These are phyloP conservation scores for Dovyalis caffra DNA, from an alignment of 345 rosid genomes.

Conservation along the genomic window DNA sequence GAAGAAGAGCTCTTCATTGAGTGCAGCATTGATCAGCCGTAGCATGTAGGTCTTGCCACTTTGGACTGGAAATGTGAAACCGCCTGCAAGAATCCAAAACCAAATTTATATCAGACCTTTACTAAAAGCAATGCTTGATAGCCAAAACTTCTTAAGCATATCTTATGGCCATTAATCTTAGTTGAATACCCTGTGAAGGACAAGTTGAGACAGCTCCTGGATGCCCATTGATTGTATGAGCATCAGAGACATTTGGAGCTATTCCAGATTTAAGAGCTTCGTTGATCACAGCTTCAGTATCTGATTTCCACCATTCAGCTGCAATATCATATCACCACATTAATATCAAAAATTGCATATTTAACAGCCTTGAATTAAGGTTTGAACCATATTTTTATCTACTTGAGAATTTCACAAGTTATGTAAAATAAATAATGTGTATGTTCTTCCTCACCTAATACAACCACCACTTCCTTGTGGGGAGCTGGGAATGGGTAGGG, in stretches of 20 bases:
- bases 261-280: constrained; percentile 51
- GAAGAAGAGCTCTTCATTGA: constrained; percentile 68
- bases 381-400: neutral
- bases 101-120: neutral
- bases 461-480: constrained; percentile 45
- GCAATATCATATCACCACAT: constrained; percentile 1
- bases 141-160: neutral
- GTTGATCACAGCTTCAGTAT: constrained; percentile 53
- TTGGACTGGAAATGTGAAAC: constrained; percentile 41
- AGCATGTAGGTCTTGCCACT: constrained; percentile 53
- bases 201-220: constrained; percentile 56
- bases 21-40: constrained; percentile 63
- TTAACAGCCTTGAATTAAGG: neutral
- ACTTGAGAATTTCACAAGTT: too few species aligned
- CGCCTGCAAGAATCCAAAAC: constrained; percentile 25
- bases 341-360: neutral
- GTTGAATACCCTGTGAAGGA: constrained; percentile 34
- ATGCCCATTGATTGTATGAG: constrained; percentile 71
- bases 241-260: constrained; percentile 68
- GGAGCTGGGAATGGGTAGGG: constrained; percentile 69
- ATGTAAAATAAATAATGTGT: neutral
- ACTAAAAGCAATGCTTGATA: neutral
- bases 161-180: neutral
- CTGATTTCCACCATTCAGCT: constrained; percentile 83
- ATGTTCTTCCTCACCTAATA: constrained; percentile 39